Base-by-base conservation (phyloP, 139 green algal genomes). In the Asterochloris erici region DNA sequence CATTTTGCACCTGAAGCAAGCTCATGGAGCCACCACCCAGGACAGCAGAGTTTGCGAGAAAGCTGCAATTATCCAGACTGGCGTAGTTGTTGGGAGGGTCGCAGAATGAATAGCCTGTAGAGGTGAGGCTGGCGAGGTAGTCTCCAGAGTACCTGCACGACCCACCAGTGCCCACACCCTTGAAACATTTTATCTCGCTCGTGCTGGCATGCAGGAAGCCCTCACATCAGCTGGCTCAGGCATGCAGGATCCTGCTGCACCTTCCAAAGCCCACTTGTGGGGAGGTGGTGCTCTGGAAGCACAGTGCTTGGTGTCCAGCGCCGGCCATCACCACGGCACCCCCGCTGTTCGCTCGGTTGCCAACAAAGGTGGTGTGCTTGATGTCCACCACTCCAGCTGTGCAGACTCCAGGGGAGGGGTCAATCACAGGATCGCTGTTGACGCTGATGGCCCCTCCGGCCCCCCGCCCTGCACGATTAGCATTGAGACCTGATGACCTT, bases 401-500 rank as follows among this genome's bases (percentile, higher is more conserved):
- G 76, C 76, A 80, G 38, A 54, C 38, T 54, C 38, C 38, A 54
- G 38, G 38, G 23, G 76, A 47, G 23, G 76, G 47, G 9, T 16
- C 12, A 23, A 69, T 69, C 6, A 14, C 14, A 16, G 76, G 24
- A 24, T 80, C 76, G 24, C 76, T 80, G 76, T 69, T 80, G 47
- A 80, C 47, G 60, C 54, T 70, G 76, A 80, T 69, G 60, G 76
- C 76, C 19, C 76, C 76, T 24, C 76, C 76, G 10, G 76, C 76
- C 12, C 76, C 76, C 61, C 76, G 38, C 38, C 38, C 38, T 54
- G 38, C 38, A 54, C 6, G 38, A 54, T 6, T 6, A 54, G 38
- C 38, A 54, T 54, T 54, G 38, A 54, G 38, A 54, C 38, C 38
- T 54, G 38, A 54, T 54, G 38, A 54, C 38, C 38, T 2, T 6